Percentiles rank a stretch among this genome's conserved stretches.
Evolutionary conservation across 164 flowering plant genomes (phyloP).

Genomic region (Malania oleifera): DNA sequence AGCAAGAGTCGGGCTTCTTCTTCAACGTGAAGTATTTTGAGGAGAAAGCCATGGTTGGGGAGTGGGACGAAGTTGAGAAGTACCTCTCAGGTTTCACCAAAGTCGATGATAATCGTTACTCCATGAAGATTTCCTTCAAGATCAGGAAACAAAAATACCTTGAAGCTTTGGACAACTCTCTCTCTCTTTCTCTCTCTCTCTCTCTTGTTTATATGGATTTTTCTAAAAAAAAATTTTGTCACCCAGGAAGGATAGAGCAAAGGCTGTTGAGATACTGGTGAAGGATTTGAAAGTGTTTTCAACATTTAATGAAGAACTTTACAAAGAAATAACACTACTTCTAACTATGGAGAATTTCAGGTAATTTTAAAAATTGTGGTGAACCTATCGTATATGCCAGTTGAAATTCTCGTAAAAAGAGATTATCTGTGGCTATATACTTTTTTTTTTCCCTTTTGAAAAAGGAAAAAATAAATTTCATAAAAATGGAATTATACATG

Average conservation of each 20-base stretch:
- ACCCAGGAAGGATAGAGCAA: slow-evolving; percentile 69
- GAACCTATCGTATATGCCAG: not conserved
- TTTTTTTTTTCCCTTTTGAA: not conserved
- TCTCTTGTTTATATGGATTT: not conserved
- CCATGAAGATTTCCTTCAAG: slow-evolving; percentile 85
- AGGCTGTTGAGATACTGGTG: slow-evolving; percentile 82
- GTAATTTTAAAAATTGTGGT: slow-evolving; percentile 25
- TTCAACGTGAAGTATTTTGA: slow-evolving; percentile 84
- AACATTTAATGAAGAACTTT: slow-evolving; percentile 74
- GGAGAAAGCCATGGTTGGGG: slow-evolving; percentile 80
- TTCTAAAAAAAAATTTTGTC: not conserved
- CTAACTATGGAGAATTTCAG: slow-evolving; percentile 74
- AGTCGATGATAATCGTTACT: slow-evolving; percentile 78
- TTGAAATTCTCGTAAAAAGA: too few relatives aligned
- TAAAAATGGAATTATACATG: too few relatives aligned
- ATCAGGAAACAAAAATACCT: slow-evolving; percentile 90
- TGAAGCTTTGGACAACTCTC: slow-evolving; percentile 74
- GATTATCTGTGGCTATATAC: not conserved
- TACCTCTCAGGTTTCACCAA: slow-evolving; percentile 80
- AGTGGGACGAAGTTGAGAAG: slow-evolving; percentile 89
- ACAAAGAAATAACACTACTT: slow-evolving; percentile 80
- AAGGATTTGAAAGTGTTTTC: slow-evolving; percentile 81
- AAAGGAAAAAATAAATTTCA: too few relatives aligned
- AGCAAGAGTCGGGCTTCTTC: slow-evolving; percentile 83
- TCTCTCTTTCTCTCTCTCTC: not conserved